Conservation (phyloP, 176 grass and related monocot species). For the Carex parvula region DNA sequence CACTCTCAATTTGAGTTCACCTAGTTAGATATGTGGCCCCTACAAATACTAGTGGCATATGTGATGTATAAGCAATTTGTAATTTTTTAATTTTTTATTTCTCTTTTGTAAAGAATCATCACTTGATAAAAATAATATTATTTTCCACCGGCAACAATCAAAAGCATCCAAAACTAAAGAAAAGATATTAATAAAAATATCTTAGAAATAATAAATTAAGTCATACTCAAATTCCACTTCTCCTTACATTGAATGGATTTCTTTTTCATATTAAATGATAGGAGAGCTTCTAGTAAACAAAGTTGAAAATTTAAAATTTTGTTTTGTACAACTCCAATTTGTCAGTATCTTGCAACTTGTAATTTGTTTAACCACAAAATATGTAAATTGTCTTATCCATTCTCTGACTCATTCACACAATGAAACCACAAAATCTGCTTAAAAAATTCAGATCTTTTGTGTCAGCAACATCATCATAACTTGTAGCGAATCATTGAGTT, state of each 20-base stretch:
- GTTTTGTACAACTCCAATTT: not conserved
- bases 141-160: not conserved
- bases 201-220: not conserved
- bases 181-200: not conserved
- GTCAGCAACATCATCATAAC: not conserved
- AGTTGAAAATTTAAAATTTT: not conserved
- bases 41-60: not conserved
- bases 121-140: not conserved
- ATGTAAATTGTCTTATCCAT: not conserved
- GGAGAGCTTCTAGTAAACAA: not conserved
- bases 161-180: not conserved
- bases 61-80: not conserved
- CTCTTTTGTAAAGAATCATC: not conserved
- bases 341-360: constrained; percentile 25
- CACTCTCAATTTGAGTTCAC: not conserved
- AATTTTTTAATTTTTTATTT: no score
- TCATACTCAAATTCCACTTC: not conserved
- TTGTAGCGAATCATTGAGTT: not conserved
- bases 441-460: not conserved
- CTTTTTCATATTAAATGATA: constrained; percentile 4
- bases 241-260: not conserved
- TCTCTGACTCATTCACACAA: not conserved
- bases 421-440: constrained; percentile 1
- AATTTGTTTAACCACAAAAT: constrained; percentile 21
- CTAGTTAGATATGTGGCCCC: not conserved